Percentiles rank a stretch among this genome's conserved stretches.
phyloP scores from a whole-genome alignment of 208 protist genomes.

The Acanthamoeba healyi region DNA sequence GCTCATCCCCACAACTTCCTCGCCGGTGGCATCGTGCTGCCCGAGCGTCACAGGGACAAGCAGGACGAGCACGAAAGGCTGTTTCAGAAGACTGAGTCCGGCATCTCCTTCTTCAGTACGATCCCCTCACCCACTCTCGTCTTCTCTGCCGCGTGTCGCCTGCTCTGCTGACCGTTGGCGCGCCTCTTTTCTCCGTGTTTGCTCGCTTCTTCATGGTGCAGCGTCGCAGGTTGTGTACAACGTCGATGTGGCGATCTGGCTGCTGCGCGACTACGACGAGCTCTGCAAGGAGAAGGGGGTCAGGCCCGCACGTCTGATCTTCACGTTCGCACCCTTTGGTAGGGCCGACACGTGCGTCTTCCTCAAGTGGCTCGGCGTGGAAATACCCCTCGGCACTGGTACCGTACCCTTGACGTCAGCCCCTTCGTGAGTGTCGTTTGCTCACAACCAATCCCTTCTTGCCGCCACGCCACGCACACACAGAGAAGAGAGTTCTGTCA shows the following conservation, averaged over 20 bases:
- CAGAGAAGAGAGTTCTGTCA: conserved; percentile 49
- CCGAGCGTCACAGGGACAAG: conserved; percentile 41
- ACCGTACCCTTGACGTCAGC: background rate
- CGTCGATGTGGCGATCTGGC: conserved; percentile 30
- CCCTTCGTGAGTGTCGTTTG: no score
- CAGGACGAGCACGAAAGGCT: conserved; percentile 38
- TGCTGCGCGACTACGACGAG: conserved; percentile 45
- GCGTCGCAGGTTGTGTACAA: conserved; percentile 56
- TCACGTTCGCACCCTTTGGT: conserved; percentile 37
- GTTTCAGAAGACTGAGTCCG: conserved; percentile 30
- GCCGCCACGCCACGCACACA: background rate
- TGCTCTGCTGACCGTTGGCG: no score
- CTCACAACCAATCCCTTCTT: background rate
- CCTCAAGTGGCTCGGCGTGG: conserved; percentile 61
- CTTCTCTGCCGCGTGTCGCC: no score
- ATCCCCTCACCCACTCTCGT: background rate
- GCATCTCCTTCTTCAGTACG: conserved; percentile 54
- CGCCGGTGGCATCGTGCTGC: conserved; percentile 20
- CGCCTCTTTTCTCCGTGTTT: background rate
- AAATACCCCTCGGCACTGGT: conserved; percentile 34
- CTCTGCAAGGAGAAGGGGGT: conserved; percentile 52
- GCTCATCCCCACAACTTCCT: background rate
- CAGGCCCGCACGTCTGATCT: conserved; percentile 17
- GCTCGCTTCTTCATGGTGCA: background rate
- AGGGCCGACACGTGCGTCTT: conserved; percentile 29